These are phyloP conservation scores for Stachybotrys chlorohalonatus DNA, from an alignment of 2,329 filamentous ascomycete genomes.

Conservation along the genomic window DNA sequence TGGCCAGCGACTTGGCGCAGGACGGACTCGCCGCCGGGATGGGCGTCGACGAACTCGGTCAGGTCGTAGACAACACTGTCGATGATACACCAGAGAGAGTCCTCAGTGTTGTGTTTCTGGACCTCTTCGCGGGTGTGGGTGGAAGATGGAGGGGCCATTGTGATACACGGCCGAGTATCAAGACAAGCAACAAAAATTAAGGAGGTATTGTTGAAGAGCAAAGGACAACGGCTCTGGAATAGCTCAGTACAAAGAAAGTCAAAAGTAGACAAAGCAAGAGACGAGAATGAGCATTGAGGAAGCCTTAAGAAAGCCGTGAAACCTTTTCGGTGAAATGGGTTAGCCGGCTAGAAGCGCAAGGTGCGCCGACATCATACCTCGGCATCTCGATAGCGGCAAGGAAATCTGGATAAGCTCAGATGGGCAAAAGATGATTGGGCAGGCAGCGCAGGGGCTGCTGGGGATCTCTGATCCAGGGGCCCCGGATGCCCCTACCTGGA, in stretches of 20 bases:
- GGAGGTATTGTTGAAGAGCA: no score
- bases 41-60: conserved; percentile 75
- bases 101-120: conserved; percentile 64
- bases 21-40: conserved; percentile 74
- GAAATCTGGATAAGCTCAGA: neutral
- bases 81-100: conserved; percentile 75
- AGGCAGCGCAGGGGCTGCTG: neutral
- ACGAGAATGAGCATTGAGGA: no score
- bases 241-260: no score
- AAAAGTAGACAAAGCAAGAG: no score
- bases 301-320: neutral
- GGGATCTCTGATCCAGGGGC: neutral
- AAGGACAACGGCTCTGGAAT: no score
- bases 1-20: conserved; percentile 71
- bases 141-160: conserved; percentile 31
- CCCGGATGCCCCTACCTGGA: neutral
- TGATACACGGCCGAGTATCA: neutral
- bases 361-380: conserved; percentile 1
- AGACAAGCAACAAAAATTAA: no score
- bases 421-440: conserved; percentile 5
- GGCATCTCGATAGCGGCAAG: conserved; percentile 4
- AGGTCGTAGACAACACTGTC: conserved; percentile 84
- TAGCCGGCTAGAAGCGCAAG: neutral
- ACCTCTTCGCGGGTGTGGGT: conserved; percentile 57
- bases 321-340: neutral